Percentiles rank a stretch among this genome's conserved stretches.
phyloP scores from a whole-genome alignment of 306 rosid genomes.

The Prosopis cineraria region DNA sequence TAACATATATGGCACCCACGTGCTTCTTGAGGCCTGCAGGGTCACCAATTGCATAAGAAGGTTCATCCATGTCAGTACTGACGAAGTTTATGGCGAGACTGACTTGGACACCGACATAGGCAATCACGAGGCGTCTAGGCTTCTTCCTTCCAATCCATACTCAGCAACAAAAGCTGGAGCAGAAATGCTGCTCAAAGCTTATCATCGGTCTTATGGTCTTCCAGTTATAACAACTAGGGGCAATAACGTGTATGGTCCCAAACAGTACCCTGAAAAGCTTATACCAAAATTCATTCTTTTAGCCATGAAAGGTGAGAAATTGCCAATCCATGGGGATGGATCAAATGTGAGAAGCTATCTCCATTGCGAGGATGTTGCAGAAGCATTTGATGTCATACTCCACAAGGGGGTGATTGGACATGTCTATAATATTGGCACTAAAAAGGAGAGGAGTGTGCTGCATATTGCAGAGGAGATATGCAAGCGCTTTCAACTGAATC shows the following conservation, averaged over 20 bases:
- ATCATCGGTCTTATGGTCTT: constrained; percentile 62
- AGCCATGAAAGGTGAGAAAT: constrained; percentile 69
- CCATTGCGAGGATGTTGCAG: constrained; percentile 61
- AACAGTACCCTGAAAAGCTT: constrained; percentile 77
- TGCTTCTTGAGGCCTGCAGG: constrained; percentile 76
- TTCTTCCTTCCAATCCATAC: constrained; percentile 76
- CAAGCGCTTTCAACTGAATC: constrained; percentile 47
- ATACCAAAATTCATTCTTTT: constrained; percentile 66
- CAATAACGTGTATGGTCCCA: constrained; percentile 74
- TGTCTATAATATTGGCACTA: constrained; percentile 67
- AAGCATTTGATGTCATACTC: constrained; percentile 82
- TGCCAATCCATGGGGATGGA: constrained; percentile 78
- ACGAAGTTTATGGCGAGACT: constrained; percentile 81
- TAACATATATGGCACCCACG: constrained; percentile 75
- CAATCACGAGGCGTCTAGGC: constrained; percentile 68
- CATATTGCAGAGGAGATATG: constrained; percentile 67
- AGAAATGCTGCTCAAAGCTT: constrained; percentile 82
- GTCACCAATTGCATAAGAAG: constrained; percentile 52
- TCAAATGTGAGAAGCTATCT: constrained; percentile 79
- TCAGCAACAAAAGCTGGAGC: constrained; percentile 86
- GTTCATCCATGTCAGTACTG: constrained; percentile 82
- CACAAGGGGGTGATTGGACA: constrained; percentile 72
- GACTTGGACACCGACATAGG: constrained; percentile 57
- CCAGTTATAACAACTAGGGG: constrained; percentile 71
- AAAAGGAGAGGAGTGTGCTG: constrained; percentile 63